Conservation (phyloP, 108 stramenopile genomes). For the Mediolabrus comicus region DNA sequence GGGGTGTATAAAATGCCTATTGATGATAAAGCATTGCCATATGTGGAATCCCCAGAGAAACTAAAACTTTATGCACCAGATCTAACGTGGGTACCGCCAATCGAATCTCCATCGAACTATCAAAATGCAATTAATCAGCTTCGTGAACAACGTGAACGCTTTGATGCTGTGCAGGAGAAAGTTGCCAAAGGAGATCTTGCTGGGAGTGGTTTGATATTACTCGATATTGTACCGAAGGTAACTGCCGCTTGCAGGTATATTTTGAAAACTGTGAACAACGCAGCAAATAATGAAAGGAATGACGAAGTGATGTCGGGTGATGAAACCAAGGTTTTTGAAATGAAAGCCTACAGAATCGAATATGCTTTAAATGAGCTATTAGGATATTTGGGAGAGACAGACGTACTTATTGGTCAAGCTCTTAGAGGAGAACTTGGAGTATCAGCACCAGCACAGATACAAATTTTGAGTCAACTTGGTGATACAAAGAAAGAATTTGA, state of each 20-base stretch:
- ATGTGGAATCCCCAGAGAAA: constrained; percentile 58
- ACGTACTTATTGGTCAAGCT: constrained; percentile 77
- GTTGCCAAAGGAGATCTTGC: constrained; percentile 59
- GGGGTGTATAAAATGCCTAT: constrained; percentile 83
- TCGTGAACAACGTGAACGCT: constrained; percentile 26
- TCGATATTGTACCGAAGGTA: constrained; percentile 63
- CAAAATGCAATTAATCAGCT: constrained; percentile 41
- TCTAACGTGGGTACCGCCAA: constrained; percentile 65
- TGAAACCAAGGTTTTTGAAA: constrained; percentile 29
- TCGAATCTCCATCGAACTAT: constrained; percentile 49
- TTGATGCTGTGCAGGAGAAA: constrained; percentile 41
- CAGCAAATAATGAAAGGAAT: constrained; percentile 27
- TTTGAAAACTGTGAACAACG: constrained; percentile 4
- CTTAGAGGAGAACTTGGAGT: constrained; percentile 69
- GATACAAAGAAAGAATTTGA: constrained; percentile 52
- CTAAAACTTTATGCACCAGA: constrained; percentile 68
- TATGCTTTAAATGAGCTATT: constrained; percentile 50
- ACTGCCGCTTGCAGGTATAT: constrained; percentile 44
- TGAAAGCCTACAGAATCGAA: constrained; percentile 54
- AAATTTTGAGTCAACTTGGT: constrained; percentile 48
- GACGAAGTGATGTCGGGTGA: constrained; percentile 21
- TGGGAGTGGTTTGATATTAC: constrained; percentile 59
- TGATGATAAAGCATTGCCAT: constrained; percentile 51
- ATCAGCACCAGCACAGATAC: constrained; percentile 68
- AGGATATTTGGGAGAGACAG: constrained; percentile 49